Percentiles rank a stretch among this genome's conserved stretches.
Conservation (phyloP, 345 rosid genomes). For the Syzygium grande region DNA sequence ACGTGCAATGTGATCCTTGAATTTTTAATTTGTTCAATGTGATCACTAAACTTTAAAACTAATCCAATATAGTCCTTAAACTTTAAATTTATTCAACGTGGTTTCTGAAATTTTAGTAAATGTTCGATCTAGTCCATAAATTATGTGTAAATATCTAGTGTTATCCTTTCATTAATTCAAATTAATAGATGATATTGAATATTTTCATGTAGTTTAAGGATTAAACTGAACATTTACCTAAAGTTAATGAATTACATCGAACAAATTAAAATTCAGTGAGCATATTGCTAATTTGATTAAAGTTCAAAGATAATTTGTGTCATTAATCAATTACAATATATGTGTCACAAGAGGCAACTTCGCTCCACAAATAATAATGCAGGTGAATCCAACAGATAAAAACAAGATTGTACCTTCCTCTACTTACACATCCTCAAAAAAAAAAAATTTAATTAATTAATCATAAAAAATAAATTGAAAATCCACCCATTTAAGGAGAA, state of each 20-base stretch:
- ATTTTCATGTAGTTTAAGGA: background rate
- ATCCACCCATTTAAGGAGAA: background rate
- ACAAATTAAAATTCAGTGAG: too few species aligned
- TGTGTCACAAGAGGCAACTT: background rate
- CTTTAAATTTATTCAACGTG: too few species aligned
- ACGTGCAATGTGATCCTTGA: fast-evolving
- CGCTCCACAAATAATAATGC: background rate
- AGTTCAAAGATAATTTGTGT: background rate
- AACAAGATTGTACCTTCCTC: background rate
- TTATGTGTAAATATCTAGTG: background rate
- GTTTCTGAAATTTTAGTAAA: background rate
- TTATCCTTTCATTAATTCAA: background rate
- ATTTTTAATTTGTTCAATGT: background rate
- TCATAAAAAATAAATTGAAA: background rate
- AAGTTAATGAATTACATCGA: fast-evolving
- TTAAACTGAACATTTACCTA: too few species aligned
- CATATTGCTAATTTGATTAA: fast-evolving
- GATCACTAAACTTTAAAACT: too few species aligned
- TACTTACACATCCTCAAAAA: background rate
- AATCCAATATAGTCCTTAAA: too few species aligned
- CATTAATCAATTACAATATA: background rate
- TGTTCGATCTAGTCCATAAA: background rate
- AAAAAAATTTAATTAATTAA: background rate
- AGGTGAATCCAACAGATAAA: background rate
- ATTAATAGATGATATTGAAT: fast-evolving